Conservation (phyloP, 1,284 basidiomycete species). For the Cystobasidiaceae sp. region DNA sequence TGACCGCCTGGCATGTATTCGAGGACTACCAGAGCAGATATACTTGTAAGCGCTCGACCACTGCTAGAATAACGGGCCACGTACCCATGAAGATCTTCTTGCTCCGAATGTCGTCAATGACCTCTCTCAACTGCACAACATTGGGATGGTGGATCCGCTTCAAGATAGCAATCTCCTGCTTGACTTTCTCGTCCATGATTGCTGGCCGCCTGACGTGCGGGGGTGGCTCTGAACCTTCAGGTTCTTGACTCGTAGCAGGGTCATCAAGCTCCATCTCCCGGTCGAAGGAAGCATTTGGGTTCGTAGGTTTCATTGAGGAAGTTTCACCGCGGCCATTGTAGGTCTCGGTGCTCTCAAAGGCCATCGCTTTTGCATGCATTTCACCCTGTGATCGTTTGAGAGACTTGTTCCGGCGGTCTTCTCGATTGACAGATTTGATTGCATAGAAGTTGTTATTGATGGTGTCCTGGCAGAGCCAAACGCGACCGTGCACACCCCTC, state of each 20-base stretch:
- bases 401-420: conserved; percentile 36
- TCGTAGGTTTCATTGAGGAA: not conserved
- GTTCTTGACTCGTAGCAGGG: no score
- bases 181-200: conserved; percentile 70
- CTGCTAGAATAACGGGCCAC: no score
- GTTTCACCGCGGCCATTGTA: no score
- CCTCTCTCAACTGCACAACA: conserved; percentile 84
- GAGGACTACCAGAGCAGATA: no score
- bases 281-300: conserved; percentile 21
- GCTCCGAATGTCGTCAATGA: conserved; percentile 86
- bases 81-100: conserved; percentile 90
- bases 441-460: conserved; percentile 37
- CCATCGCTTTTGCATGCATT: conserved; percentile 25
- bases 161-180: conserved; percentile 94
- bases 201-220: not conserved
- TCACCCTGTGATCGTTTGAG: conserved; percentile 36
- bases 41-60: no score
- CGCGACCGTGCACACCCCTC: conserved; percentile 41
- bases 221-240: no score
- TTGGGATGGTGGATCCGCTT: conserved; percentile 84
- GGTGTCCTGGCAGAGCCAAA: conserved; percentile 44
- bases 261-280: conserved; percentile 18
- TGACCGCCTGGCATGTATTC: conserved; percentile 95
- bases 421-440: conserved; percentile 41
- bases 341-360: no score